These are phyloP conservation scores for Thielaviopsis euricoi DNA, from an alignment of 2,329 filamentous ascomycete genomes.

Conservation along the genomic window DNA sequence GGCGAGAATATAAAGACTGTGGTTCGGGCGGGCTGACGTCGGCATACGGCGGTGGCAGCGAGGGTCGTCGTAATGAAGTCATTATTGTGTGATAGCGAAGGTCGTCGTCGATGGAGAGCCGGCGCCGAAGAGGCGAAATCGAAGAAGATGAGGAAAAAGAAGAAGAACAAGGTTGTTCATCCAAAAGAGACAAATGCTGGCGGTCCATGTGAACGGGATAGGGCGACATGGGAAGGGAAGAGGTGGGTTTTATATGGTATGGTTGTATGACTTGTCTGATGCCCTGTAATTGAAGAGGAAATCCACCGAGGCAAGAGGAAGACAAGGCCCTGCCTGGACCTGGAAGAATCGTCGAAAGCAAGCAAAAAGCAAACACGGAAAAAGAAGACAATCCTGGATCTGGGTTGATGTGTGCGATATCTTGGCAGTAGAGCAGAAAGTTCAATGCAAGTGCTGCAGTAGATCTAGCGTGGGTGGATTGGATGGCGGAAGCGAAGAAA, in stretches of 20 bases:
- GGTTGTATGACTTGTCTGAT: constrained; percentile 3
- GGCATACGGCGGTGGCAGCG: constrained; percentile 30
- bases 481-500: too few species aligned
- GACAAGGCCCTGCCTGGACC: neutral
- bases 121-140: constrained; percentile 23
- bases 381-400: too few species aligned
- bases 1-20: neutral
- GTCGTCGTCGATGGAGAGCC: constrained; percentile 39
- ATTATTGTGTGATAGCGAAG: constrained; percentile 35
- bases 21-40: neutral
- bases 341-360: too few species aligned
- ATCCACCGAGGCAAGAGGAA: neutral
- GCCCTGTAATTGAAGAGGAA: neutral
- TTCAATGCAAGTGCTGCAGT: too few species aligned
- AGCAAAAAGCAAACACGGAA: too few species aligned
- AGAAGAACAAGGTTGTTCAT: neutral
- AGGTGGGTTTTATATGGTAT: constrained; percentile 4
- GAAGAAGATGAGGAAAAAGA: neutral
- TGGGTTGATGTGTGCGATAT: too few species aligned
- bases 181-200: neutral
- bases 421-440: too few species aligned
- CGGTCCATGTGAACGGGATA: constrained; percentile 5
- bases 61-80: constrained; percentile 27
- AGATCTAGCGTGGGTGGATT: too few species aligned
- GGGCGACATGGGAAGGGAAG: neutral